Evolutionary conservation across 225 moss, liverwort and hornwort genomes (phyloP), one percentile per base, ranked within the genome.

Genomic region (Marchantia polymorpha): DNA sequence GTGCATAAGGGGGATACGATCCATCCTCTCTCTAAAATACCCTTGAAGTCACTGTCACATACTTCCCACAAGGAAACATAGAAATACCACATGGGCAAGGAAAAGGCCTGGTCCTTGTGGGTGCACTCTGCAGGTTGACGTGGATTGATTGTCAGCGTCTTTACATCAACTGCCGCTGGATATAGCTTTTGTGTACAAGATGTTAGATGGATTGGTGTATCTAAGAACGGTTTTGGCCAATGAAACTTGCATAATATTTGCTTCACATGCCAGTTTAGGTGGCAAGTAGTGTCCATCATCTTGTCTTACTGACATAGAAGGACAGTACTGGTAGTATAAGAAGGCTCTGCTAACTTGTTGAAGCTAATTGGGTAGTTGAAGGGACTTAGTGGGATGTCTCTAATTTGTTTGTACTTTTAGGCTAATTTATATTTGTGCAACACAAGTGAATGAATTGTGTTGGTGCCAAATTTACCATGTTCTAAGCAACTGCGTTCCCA

Each of bases 141-240:
- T 86, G 83, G 76, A 89, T 81, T 86, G 83, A 80, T 78, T 82
- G 79, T 78, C 80, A 76, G 86, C 69, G 68, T 75, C 84, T 74
- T 83, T 80, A 85, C 85, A 85, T 85, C 79, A 74, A 83, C 83
- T 77, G 83, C 81, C 66, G 80, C 86, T 82, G 82, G 89, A 82
- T 86, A 83, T 89, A 84, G 84, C 86, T 86, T 85, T 85, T 83
- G 80, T 89, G 86, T 86, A 86, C 85, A 86, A 86, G 89, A 86
- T 82, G 86, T 86, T 84, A 85, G 87, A 83, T 88, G 87, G 84
- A 84, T 88, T 88, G 86, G 74, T 89, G 89, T 89, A 86, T 82
- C 80, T 84, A 83, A 84, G 79, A 81, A 86, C 85, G 83, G 86
- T 86, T 89, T 89, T 84, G 80, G 74, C 82, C 82, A 82, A 82